Evolutionary conservation across 352 stramenopile genomes (phyloP), one percentile per base, ranked within the genome.

Genomic region (Globisporangium rhizosaccharum): DNA sequence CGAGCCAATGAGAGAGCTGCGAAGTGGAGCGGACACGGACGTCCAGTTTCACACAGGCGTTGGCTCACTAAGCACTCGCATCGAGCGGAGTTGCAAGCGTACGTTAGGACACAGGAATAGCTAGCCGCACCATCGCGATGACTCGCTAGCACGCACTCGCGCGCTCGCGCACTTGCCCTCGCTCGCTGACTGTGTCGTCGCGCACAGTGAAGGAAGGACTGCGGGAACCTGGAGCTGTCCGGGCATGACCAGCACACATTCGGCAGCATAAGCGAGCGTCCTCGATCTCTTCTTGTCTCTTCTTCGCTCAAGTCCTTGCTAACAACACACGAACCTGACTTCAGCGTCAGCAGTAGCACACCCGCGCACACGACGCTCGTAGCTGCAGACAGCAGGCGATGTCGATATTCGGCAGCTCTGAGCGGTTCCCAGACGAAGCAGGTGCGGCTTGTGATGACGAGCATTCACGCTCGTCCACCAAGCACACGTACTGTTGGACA

Each of bases 331-430:
- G 18, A 28, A 23, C 53, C 6, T 26, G n/a, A 20, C 28, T 15
- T 23, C 30, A 60, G 33, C 33, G 2, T 6, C 17, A 37, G 28
- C 25, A 50, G 41, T 15, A 14, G 2, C 18, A 55, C 48, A 25
- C 14, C 3, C 12, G 42, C 25, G 3, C 45, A 11, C 25, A 18
- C 2, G 30, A 56, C 41, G 12, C 30, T 37, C n/a, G 10, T 1
- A 14, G 18, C 18, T 17, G 20, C 15, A 20, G 15, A 17, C 10
- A 26, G 8, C 20, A 25, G 14, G 25, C 17, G 48, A 89, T 89
- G 79, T 87, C 81, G 51, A 91, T 93, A 65, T 93, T 93, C 63
- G 81, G 79, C 15, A 73, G 79, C 57, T 91, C 83, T 3, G 81
- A 88, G 57, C 74, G 83, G 36, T 93, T 93, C 62, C 75, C 81